Evolutionary conservation across 2,329 filamentous ascomycete genomes (phyloP).

Genomic region (Niveomyces coronatus): DNA sequence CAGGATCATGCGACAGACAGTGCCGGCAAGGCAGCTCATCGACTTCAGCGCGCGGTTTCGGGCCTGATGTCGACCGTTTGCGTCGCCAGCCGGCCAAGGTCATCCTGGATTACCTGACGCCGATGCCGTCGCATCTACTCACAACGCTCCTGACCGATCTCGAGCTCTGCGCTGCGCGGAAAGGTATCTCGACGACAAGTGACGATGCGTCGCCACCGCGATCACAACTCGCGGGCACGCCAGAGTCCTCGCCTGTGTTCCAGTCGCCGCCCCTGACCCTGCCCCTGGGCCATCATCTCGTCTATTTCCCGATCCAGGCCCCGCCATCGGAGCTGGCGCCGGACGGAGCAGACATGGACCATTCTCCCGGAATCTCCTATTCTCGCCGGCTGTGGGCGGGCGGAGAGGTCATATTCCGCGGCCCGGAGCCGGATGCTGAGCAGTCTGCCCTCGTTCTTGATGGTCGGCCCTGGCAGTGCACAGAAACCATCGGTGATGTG

Average conservation of each 20-base stretch:
- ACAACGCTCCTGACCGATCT: constrained; percentile 49
- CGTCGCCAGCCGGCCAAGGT: constrained; percentile 21
- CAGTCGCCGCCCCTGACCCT: constrained; percentile 26
- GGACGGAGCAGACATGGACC: constrained; percentile 77
- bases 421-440: constrained; percentile 16
- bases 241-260: constrained; percentile 11
- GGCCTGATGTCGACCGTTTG: constrained; percentile 15
- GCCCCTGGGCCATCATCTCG: constrained; percentile 66
- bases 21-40: no score
- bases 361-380: constrained; percentile 64
- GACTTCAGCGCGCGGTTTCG: constrained; percentile 8
- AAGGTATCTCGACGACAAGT: no score
- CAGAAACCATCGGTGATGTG: constrained; percentile 34
- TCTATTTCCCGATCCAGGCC: constrained; percentile 73
- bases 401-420: constrained; percentile 52
- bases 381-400: constrained; percentile 81
- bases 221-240: not conserved
- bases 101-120: constrained; percentile 38
- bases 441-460: constrained; percentile 26
- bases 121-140: constrained; percentile 56
- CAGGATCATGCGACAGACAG: no score
- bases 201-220: not conserved
- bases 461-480: constrained; percentile 29
- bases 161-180: not conserved
- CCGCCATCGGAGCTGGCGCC: constrained; percentile 52